Evolutionary conservation across 495 filamentous ascomycete species (phyloP), one percentile per base, ranked within the genome.

Genomic region (Penicillium longicatenatum): DNA sequence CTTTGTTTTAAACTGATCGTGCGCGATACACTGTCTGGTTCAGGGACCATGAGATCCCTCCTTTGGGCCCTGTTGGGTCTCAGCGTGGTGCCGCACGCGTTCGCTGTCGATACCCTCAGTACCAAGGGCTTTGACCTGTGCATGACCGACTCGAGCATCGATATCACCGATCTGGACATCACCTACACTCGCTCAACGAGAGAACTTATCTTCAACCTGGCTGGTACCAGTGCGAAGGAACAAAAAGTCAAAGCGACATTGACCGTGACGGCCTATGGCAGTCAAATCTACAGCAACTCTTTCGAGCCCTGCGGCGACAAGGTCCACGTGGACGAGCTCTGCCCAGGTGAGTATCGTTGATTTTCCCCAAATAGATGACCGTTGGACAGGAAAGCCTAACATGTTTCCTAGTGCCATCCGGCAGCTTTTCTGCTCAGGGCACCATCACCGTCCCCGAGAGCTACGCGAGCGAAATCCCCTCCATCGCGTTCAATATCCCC

Each of bases 401-500:
- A 45, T 61, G 16, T 58, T 30, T 35, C 57, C 50, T 62, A 90
- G 90, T 96, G 20, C 91, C 92, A 16, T 72, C 76, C 2, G 89
- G 92, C 35, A 67, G 69, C 11, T 98, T 98, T 68, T 70, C 84
- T 14, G 91, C 94, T 4, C 74, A 71, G 26, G 93, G 93, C 9
- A 69, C 67, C 1, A 85, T 92, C 66, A 57, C 66, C 11, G 89
- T 98, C 24, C 90, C 94, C 4, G 60, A 79, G 0, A 64, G 83
- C 41, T 92, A 86, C 68, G 87, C 88, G 17, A 82, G 77, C 55
- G 70, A 89, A 69, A 93, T 98, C 52, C 94, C 94, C 9, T 80
- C 86, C 0, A 96, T 98, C 61, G 94, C 94, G 4, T 98, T 98
- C 73, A 82, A 83, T 53, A 79, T 98, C 35, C 94, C 94, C 22